Evolutionary conservation across 148 eudicot species (phyloP), one percentile per base, ranked within the genome.

Genomic region (Drosera capensis): DNA sequence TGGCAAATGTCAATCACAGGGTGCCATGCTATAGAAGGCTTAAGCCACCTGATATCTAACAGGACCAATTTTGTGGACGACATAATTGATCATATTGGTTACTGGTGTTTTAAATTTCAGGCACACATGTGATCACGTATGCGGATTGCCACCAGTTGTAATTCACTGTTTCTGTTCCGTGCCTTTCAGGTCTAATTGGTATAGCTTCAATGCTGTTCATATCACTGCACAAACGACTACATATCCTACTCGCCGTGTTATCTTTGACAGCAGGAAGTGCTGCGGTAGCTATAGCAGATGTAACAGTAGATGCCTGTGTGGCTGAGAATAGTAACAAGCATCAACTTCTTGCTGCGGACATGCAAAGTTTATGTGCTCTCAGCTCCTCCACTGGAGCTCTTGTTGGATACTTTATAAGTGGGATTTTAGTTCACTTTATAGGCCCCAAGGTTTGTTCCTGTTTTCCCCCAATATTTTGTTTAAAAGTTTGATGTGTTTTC

Each of bases 291-390:
- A 81, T 92, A 63, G 82, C 95, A 38, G 99, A 92, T 70, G 99
- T 92, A 35, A 81, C 95, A 9, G 62, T 92, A n/a, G 99, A 92
- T 65, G 99, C 99, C 22, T 92, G 95, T 63, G 99, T 92, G 47
- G 95, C 95, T 40, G 74, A 85, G 62, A 82, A 73, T 39, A 81
- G 85, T 53, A 77, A 79, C 47, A 66, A 34, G 48, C 78, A 70
- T 67, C 78, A 67, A 36, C 71, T 57, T 20, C 74, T 85, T 51
- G 99, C 94, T 21, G 62, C 95, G 46, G 95, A 92, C 65, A 73
- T 92, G 94, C 99, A 92, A 72, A 85, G 94, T 64, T 71, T 92
- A 50, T 92, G 99, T 49, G 57, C 80, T 3, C 51, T 92, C 31
- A 85, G 95, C 50, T 56, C 90, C 39, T 74, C 95, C 21, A 65